Percentiles rank a stretch among this genome's conserved stretches.
Conservation (phyloP, 2,329 filamentous ascomycete species). For the Rachicladosporium sp. region DNA sequence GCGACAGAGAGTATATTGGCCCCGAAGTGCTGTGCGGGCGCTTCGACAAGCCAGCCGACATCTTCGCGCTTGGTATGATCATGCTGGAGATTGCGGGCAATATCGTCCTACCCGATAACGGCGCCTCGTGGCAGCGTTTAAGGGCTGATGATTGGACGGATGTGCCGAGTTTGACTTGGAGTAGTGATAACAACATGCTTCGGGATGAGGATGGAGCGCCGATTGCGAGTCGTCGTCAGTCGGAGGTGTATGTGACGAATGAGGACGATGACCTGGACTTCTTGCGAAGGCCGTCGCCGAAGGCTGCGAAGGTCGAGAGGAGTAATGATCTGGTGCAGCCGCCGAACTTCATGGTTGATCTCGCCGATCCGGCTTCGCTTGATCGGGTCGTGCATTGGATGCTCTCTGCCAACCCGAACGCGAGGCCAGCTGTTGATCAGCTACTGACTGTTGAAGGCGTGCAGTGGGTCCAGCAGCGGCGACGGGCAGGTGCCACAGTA, state of each 20-base stretch:
- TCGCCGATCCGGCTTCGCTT: conserved; percentile 58
- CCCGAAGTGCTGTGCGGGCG: conserved; percentile 80
- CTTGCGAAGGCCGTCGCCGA: conserved; percentile 18
- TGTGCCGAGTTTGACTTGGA: conserved; percentile 77
- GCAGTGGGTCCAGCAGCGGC: conserved; percentile 64
- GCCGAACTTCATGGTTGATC: conserved; percentile 80
- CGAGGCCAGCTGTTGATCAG: conserved; percentile 63
- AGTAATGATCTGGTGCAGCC: conserved; percentile 51
- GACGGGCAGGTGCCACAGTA: conserved; percentile 80
- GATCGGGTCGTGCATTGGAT: conserved; percentile 80
- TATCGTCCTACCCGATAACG: conserved; percentile 85
- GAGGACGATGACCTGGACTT: conserved; percentile 29
- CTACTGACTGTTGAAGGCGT: conserved; percentile 63
- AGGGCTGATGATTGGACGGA: conserved; percentile 81
- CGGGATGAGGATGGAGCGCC: conserved; percentile 65
- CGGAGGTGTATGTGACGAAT: no score
- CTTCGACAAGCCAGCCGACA: conserved; percentile 81
- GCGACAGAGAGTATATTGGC: conserved; percentile 91
- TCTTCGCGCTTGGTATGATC: conserved; percentile 89
- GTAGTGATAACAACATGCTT: conserved; percentile 54
- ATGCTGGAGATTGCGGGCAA: conserved; percentile 92
- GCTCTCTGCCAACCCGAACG: conserved; percentile 61
- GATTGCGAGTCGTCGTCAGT: conserved; percentile 21
- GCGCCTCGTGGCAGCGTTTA: conserved; percentile 78
- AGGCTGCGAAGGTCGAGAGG: conserved; percentile 15